A percentile compares a stretch with the other conserved stretches of the same genome.
Conservation (phyloP, 2,329 filamentous ascomycete genomes). For the Graphilbum fragrans region DNA sequence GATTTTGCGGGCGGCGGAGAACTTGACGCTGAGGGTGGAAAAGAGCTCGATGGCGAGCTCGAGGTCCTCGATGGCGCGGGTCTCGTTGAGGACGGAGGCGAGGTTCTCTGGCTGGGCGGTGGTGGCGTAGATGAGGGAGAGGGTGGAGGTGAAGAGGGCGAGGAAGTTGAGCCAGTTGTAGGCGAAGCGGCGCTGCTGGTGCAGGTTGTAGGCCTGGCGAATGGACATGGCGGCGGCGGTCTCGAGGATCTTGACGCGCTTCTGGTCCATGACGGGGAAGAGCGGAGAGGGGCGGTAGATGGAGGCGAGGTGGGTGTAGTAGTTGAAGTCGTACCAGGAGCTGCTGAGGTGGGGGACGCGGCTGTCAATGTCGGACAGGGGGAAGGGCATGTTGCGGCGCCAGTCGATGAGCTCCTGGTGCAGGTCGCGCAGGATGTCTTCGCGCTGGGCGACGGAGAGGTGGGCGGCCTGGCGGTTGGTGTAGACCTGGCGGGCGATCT, state of each 20-base stretch:
- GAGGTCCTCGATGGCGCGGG: constrained; percentile 17
- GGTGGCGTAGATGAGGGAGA: constrained; percentile 30
- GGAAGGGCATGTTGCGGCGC: constrained; percentile 31
- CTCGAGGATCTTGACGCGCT: constrained; percentile 22
- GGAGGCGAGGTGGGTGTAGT: constrained; percentile 30
- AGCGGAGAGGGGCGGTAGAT: constrained; percentile 31
- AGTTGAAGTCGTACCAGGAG: constrained; percentile 35
- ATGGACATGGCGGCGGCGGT: constrained; percentile 28
- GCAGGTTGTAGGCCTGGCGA: constrained; percentile 25
- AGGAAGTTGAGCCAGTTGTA: constrained; percentile 30
- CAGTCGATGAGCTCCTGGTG: constrained; percentile 28
- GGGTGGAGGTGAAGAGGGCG: constrained; percentile 25
- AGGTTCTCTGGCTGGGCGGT: constrained; percentile 24
- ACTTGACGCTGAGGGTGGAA: constrained; percentile 18
- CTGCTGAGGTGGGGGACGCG: constrained; percentile 29
- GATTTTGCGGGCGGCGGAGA: constrained; percentile 17
- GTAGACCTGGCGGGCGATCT: constrained; percentile 26
- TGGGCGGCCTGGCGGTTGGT: not conserved
- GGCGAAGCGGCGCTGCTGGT: constrained; percentile 25
- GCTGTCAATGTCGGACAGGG: constrained; percentile 23
- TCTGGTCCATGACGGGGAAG: constrained; percentile 21
- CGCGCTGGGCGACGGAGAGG: constrained; percentile 13
- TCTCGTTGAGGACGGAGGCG: constrained; percentile 13
- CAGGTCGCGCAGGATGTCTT: constrained; percentile 19
- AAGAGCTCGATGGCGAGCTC: constrained; percentile 19